Base-by-base conservation (phyloP, 495 filamentous ascomycete species). In the Aspergillus bridgeri region DNA sequence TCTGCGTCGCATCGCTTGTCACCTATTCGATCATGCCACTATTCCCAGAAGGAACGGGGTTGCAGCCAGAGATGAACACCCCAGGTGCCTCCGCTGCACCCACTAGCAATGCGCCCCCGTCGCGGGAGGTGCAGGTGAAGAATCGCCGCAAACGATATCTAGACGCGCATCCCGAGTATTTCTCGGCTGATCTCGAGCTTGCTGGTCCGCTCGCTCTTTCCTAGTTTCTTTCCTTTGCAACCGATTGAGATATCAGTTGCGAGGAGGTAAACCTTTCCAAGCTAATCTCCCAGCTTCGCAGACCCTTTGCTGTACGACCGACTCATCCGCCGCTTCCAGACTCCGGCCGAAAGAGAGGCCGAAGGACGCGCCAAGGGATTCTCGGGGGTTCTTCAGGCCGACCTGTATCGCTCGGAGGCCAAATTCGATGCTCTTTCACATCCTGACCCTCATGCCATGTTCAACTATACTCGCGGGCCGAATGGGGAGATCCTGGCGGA, bases 221-320 rank as follows among this genome's bases (percentile, higher is more conserved):
- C 60, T 64, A 27, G 43, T 61, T 59, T 60, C 33, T 2, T 38
- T 38, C 33, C 56, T 46, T 49, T 15, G 27, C 47, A 51, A 54
- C 56, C 64, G 53, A 52, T 38, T 52, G 33, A 27, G 44, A 3
- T 43, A n/a, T 47, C 45, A 56, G 17, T 58, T 53, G 58, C 43
- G 56, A 19, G 42, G n/a, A 56, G 38, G 43, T 20, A 29, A 13
- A 15, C 9, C 9, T 7, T 22, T 21, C 19, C 65, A 64, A 66
- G 64, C 75, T 75, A 69, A 75, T 65, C 51, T 53, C 42, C 58
- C 42, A 56, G 46, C 57, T 56, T 50, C 60, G 50, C 73, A 88
- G 89, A 92, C 69, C 89, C 90, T 0, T 75, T 92, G 21, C 80
- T 91, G 45, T 92, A 95, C 74, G 89, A 93, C 66, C 82, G 83